These are phyloP conservation scores for Wickerhamiella australiensis DNA, from an alignment of 805 yeast species.

Conservation along the genomic window DNA sequence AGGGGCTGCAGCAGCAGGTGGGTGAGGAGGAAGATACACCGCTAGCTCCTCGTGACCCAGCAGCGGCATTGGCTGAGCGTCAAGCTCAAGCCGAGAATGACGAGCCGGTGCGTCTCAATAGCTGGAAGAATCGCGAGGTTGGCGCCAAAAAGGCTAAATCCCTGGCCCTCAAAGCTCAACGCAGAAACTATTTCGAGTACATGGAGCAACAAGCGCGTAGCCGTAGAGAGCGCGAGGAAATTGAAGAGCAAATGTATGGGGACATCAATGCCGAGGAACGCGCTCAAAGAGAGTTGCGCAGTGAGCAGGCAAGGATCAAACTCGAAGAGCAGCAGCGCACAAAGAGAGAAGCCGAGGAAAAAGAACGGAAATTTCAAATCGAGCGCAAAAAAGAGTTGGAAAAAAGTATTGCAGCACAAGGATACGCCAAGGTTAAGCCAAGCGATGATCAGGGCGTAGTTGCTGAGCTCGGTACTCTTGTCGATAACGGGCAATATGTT, in stretches of 20 bases:
- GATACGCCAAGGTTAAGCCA: conserved; percentile 16
- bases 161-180: conserved; percentile 25
- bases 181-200: conserved; percentile 27
- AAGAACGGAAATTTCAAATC: conserved; percentile 14
- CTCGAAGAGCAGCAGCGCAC: conserved; percentile 19
- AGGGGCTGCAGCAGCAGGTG: conserved; percentile 15
- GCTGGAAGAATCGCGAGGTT: conserved; percentile 23
- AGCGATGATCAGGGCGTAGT: conserved; percentile 18
- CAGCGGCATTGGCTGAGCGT: conserved; percentile 14
- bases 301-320: conserved; percentile 13
- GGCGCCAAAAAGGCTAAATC: conserved; percentile 29
- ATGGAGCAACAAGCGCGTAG: conserved; percentile 25
- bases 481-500: conserved; percentile 17
- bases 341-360: conserved; percentile 19
- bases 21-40: conserved; percentile 15
- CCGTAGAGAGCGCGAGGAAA: conserved; percentile 18
- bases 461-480: conserved; percentile 17
- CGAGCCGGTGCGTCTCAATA: conserved; percentile 13
- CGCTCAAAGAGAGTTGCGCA: conserved; percentile 20
- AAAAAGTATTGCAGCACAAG: conserved; percentile 14
- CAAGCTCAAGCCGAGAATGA: conserved; percentile 15
- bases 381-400: conserved; percentile 16
- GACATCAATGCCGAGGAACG: conserved; percentile 27
- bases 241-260: conserved; percentile 24
- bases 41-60: conserved; percentile 13